Base-by-base conservation (phyloP, 495 filamentous ascomycete genomes). In the Glutinoglossum americanum region DNA sequence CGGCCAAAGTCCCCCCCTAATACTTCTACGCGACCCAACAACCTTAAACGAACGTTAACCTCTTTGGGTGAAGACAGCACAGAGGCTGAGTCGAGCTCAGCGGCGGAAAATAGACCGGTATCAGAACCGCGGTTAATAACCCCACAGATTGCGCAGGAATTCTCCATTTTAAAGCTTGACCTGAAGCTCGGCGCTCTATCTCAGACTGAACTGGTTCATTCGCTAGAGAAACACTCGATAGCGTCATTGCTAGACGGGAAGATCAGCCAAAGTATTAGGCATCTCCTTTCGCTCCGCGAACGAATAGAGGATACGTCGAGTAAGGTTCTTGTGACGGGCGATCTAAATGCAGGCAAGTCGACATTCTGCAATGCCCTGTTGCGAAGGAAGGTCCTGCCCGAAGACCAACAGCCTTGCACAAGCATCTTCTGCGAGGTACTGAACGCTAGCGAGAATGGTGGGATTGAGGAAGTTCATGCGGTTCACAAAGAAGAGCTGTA, bases 351-450 rank as follows among this genome's bases (percentile, higher is more conserved):
- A 15, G 92, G 92, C 64, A 98, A 98, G 66, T 98, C 92, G 11
- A 97, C 92, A 5, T 97, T 98, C 62, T 98, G 92, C 72, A 98
- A 98, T 70, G 93, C 92, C 10, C 71, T 98, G 25, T 71, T 98
- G 39, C 82, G 92, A 47, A 82, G 89, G 58, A 96, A 96, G 69
- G 76, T 98, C 17, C 72, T 98, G 17, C 92, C 92, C 4, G 92
- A 95, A 71, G 93, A 97, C 62, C 89, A 98, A 66, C 92, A 95
- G 64, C 92, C 92, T n/a, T 97, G 93, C 71, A 98, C 92, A 5
- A 92, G 85, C 68, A 94, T 97, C 57, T 98, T 98, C 71, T 97
- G 93, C 66, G 92, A 98, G 67, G 92, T 98, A 2, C 73, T 98
- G 45, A 88, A 97, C 70, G 83, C 85, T 21, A 76, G 87, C 57